These are phyloP conservation scores for Raffaelea albimanens DNA, from an alignment of 2,329 filamentous ascomycete species.

Conservation along the genomic window DNA sequence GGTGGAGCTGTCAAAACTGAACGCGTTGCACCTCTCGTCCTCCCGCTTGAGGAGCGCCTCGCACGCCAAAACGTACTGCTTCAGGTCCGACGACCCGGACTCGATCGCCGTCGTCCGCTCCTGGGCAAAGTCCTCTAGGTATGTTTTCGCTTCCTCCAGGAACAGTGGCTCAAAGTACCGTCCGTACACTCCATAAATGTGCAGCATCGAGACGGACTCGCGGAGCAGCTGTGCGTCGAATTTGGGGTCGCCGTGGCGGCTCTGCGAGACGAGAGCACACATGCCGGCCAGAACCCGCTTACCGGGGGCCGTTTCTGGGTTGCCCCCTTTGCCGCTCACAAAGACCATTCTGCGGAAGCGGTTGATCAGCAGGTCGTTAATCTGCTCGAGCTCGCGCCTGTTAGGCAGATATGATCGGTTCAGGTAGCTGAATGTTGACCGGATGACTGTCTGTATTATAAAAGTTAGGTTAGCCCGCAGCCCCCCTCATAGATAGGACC, in stretches of 20 bases:
- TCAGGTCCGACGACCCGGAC: constrained; percentile 45
- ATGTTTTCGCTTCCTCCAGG: constrained; percentile 56
- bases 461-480: too few species aligned
- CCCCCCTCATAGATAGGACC: too few species aligned
- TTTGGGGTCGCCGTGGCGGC: constrained; percentile 49
- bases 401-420: constrained; percentile 82
- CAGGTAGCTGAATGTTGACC: constrained; percentile 88
- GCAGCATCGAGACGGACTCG: constrained; percentile 71
- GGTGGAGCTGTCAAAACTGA: constrained; percentile 75
- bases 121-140: constrained; percentile 61
- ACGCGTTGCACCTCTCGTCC: constrained; percentile 65
- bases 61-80: constrained; percentile 65
- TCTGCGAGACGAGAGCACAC: constrained; percentile 64
- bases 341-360: constrained; percentile 61
- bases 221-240: constrained; percentile 60
- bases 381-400: constrained; percentile 56
- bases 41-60: constrained; percentile 63
- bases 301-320: constrained; percentile 17
- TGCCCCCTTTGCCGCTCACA: constrained; percentile 11
- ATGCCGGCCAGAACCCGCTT: constrained; percentile 46
- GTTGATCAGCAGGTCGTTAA: constrained; percentile 71
- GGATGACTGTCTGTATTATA: constrained; percentile 67
- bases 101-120: constrained; percentile 42
- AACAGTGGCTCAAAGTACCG: constrained; percentile 72
- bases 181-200: constrained; percentile 74